Percentiles rank a stretch among this genome's conserved stretches.
Conservation (phyloP, 257 asterid genomes). For the Linderniella brevidens region DNA sequence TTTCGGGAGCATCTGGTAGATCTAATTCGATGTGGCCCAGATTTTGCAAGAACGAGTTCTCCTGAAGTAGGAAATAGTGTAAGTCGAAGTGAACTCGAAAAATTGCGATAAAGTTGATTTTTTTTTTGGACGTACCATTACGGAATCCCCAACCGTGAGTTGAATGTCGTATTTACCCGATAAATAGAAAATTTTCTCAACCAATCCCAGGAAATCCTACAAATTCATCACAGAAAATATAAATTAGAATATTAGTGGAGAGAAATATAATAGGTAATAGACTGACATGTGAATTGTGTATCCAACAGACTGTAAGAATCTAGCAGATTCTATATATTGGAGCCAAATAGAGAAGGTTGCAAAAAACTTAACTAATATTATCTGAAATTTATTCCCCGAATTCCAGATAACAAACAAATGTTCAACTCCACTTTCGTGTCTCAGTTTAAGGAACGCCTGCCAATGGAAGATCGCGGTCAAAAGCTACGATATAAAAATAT, state of each 20-base stretch:
- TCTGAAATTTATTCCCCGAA: conserved; percentile 59
- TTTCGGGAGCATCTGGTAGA: conserved; percentile 86
- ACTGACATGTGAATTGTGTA: no score
- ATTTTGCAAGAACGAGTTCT: conserved; percentile 73
- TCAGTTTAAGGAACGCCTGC: conserved; percentile 81
- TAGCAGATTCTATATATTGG: conserved; percentile 3
- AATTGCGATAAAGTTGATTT: not conserved
- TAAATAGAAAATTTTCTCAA: conserved; percentile 73
- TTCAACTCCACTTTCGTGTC: conserved; percentile 75
- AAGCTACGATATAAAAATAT: conserved; percentile 6
- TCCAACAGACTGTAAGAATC: not conserved
- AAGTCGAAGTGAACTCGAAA: not conserved
- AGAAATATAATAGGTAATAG: no score
- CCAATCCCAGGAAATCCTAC: conserved; percentile 97
- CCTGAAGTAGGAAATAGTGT: conserved; percentile 33
- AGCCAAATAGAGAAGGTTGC: conserved; percentile 2
- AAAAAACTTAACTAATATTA: conserved; percentile 46
- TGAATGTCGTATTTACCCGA: conserved; percentile 80
- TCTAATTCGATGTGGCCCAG: conserved; percentile 72
- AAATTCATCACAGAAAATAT: conserved; percentile 7
- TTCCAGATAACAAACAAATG: conserved; percentile 75
- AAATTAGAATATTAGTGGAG: no score
- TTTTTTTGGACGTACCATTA: conserved; percentile 42
- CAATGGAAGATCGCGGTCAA: conserved; percentile 10
- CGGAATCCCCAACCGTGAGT: conserved; percentile 79